Evolutionary conservation across 768 basidiomycete genomes (phyloP), one percentile per base, ranked within the genome.

Genomic region (Mycena sanguinolenta): DNA sequence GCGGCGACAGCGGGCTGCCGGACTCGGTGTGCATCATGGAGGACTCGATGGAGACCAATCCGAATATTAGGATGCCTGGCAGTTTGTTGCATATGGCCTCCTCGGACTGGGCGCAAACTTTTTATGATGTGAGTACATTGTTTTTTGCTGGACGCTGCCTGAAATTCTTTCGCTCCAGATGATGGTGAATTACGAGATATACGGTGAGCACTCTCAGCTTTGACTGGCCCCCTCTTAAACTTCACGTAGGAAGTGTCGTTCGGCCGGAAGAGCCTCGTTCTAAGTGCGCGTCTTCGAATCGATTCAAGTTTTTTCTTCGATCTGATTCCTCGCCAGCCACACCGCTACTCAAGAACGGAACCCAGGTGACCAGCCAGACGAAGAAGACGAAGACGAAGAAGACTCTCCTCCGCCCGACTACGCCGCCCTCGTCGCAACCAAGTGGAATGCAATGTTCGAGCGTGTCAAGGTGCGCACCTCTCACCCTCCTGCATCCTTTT

Each of bases 1-100:
- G 67, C 21, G 67, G 67, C 3, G 67, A 59, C 7, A 27, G 13
- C 36, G 68, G 68, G 55, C 42, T 63, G n/a, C 25, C 55, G 25
- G 13, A 9, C 9, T 27, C 55, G 21, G n/a, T 69, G 4, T 55
- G 44, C 38, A 42, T 23, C 30, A 69, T 69, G 68, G 68, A 69
- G 39, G 68, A 69, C 14, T 63, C 55, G 16, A 69, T 69, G 68
- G 68, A 62, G 23, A 57, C 53, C 30, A 57, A 69, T 69, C 68
- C 44, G 19, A 69, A 63, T 19, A 53, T 63, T 12, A 46, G 68
- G 42, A 32, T 53, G 55, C 68, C 57, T 19, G 57, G 55, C 16
- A 63, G 36, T 36, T n/a, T 69, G 23, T 49, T 69, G 57, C 61
- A 69, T 30, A 69, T 69, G 68, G 68, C 62, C 4, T 44, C 54